Percentiles rank a stretch among this genome's conserved stretches.
Conservation (phyloP, 78 protist species). For the Dictyostelium discoideum region dicty_2.7 NC_007090.3:2154501-2155000, state of each 20-base stretch:
- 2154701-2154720: background rate
- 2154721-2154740: too few species aligned
- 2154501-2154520: conserved; percentile 34
- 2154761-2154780: conserved; percentile 9
- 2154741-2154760: too few species aligned
- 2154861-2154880: conserved; percentile 35
- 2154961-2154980: background rate
- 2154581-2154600: conserved; percentile 78
- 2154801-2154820: conserved; percentile 24
- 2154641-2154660: conserved; percentile 39
- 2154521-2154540: conserved; percentile 34
- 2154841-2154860: conserved; percentile 41
- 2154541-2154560: conserved; percentile 73
- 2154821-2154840: conserved; percentile 17
- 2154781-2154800: conserved; percentile 26
- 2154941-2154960: background rate
- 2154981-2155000: background rate
- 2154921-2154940: background rate
- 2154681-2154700: background rate
- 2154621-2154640: background rate
- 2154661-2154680: background rate
- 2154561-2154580: conserved; percentile 54
- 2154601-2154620: background rate
- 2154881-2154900: conserved; percentile 1
- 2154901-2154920: conserved; percentile 26